phyloP scores from a whole-genome alignment of 495 filamentous ascomycete genomes.

The Penicillium simplicissimum region DNA sequence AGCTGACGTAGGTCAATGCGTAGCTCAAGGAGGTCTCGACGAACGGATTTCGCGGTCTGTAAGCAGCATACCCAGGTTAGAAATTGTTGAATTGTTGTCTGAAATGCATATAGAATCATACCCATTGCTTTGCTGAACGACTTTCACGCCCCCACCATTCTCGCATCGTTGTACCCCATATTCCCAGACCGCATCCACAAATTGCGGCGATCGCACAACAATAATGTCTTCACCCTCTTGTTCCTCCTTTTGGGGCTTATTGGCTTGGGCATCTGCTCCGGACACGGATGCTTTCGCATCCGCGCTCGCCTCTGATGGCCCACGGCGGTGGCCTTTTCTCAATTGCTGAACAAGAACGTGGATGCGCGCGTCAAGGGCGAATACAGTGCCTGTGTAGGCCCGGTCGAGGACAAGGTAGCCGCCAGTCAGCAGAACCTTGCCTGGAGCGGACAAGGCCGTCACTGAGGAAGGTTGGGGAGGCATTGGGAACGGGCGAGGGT shows the following conservation, averaged over 20 bases:
- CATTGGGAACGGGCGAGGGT: conserved; percentile 16
- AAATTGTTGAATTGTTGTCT: not conserved
- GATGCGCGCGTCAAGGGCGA: conserved; percentile 91
- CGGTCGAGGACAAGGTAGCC: conserved; percentile 94
- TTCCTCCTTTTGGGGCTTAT: conserved; percentile 17
- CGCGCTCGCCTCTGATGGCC: conserved; percentile 24
- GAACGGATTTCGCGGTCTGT: conserved; percentile 68
- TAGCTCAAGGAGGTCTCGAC: conserved; percentile 89
- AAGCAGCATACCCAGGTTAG: conserved; percentile 5
- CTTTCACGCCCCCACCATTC: conserved; percentile 71
- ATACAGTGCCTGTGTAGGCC: conserved; percentile 83
- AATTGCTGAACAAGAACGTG: conserved; percentile 73
- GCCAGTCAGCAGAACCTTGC: conserved; percentile 92
- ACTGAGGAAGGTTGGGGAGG: conserved; percentile 24
- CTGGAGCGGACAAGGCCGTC: conserved; percentile 83
- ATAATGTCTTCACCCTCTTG: conserved; percentile 54
- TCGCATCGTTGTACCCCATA: conserved; percentile 71
- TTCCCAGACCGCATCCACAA: conserved; percentile 79
- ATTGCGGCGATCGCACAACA: conserved; percentile 88
- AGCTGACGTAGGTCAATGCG: conserved; percentile 77
- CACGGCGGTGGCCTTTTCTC: conserved; percentile 34
- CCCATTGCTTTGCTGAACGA: conserved; percentile 73
- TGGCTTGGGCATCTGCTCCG: conserved; percentile 12
- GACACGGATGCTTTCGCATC: conserved; percentile 16
- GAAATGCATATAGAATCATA: conserved; percentile 47